Conservation (phyloP, 371 early-diverging fungal genomes). For the Mucor plumbeus region DNA sequence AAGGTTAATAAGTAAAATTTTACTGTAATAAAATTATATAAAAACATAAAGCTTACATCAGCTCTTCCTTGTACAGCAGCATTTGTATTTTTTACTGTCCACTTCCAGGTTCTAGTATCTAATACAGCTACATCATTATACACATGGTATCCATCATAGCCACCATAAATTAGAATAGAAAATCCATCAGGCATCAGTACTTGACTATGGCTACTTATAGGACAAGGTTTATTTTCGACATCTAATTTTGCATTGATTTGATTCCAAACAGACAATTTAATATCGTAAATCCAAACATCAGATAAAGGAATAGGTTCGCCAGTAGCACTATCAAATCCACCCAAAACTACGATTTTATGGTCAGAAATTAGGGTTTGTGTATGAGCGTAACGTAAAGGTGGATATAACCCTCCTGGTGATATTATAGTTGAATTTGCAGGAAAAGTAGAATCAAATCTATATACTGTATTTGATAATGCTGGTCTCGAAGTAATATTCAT, state of each 20-base stretch:
- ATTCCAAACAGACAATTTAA: constrained; percentile 26
- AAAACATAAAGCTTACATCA: constrained; percentile 40
- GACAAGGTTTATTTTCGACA: constrained; percentile 39
- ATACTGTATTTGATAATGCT: constrained; percentile 31
- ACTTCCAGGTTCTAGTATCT: constrained; percentile 49
- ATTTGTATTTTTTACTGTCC: constrained; percentile 53
- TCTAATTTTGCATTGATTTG: constrained; percentile 38
- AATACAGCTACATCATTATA: constrained; percentile 52
- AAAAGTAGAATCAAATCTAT: constrained; percentile 36
- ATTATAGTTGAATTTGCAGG: constrained; percentile 35
- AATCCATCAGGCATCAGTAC: constrained; percentile 47
- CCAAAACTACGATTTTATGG: constrained; percentile 41
- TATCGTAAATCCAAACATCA: constrained; percentile 49
- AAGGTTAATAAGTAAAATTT: constrained; percentile 27
- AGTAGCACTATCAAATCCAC: constrained; percentile 47
- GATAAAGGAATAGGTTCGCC: constrained; percentile 42
- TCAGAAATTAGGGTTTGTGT: constrained; percentile 43
- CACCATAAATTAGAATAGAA: constrained; percentile 52
- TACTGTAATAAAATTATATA: not conserved
- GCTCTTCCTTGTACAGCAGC: constrained; percentile 54
- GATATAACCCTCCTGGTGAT: not conserved
- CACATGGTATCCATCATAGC: constrained; percentile 55
- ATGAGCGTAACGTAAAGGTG: constrained; percentile 44
- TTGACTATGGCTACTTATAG: constrained; percentile 50
- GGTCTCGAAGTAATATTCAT: constrained; percentile 4